Percentiles rank a stretch among this genome's conserved stretches.
phyloP scores from a whole-genome alignment of 768 basidiomycete genomes.

The Suillus placidus region DNA sequence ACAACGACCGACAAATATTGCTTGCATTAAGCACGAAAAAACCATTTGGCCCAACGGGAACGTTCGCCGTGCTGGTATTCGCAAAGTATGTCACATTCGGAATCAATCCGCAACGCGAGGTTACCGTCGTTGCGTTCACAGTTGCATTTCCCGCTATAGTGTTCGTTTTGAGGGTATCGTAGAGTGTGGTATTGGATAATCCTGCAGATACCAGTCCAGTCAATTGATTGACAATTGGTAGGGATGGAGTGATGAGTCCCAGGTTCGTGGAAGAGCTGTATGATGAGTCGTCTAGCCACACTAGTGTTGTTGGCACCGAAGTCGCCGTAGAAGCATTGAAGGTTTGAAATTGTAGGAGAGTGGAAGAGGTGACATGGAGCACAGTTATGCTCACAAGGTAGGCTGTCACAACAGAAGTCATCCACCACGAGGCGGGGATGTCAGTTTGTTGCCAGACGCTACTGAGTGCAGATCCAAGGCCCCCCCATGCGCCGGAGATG shows the following conservation, averaged over 20 bases:
- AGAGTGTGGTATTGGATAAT: constrained; percentile 15
- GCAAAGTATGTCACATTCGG: background rate
- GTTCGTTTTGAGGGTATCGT: constrained; percentile 14
- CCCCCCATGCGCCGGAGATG: constrained; percentile 17
- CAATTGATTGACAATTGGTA: background rate
- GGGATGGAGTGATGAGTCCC: background rate
- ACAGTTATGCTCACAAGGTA: constrained; percentile 19
- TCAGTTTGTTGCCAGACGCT: constrained; percentile 19
- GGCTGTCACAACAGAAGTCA: constrained; percentile 7
- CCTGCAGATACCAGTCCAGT: constrained; percentile 8
- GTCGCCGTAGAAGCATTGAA: constrained; percentile 16
- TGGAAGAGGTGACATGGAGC: constrained; percentile 23
- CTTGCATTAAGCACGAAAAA: background rate
- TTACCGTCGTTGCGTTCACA: constrained; percentile 18
- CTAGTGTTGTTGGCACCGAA: constrained; percentile 7
- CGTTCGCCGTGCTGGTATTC: background rate
- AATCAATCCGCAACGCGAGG: constrained; percentile 13
- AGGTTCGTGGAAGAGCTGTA: background rate
- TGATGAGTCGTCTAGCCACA: constrained; percentile 4
- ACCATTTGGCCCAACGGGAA: background rate
- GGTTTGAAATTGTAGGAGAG: constrained; percentile 16
- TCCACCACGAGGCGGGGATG: constrained; percentile 17
- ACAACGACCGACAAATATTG: background rate
- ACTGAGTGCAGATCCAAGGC: constrained; percentile 21
- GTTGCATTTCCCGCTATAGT: constrained; percentile 10